Conservation (phyloP, 2,329 filamentous ascomycete genomes). For the Colletotrichum caudatum region DNA sequence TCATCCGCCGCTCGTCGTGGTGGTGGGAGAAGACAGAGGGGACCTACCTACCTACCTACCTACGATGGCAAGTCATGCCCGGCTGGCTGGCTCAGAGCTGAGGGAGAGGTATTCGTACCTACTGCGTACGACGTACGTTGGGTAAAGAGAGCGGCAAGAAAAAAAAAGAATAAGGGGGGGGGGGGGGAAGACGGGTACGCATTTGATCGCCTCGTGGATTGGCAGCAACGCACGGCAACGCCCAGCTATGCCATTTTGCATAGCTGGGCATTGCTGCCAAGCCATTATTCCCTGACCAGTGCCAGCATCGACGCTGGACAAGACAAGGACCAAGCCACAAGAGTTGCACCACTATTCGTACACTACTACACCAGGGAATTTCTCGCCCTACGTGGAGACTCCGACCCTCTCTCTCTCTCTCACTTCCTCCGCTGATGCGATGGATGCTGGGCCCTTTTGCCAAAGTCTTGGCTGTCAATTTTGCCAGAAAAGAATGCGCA, state of each 20-base stretch:
- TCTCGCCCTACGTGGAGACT: constrained; percentile 6
- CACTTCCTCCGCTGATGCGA: neutral
- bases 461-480: constrained; percentile 37
- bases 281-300: neutral
- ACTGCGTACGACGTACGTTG: too few species aligned
- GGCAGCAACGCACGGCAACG: neutral
- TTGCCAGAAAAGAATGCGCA: constrained; percentile 33
- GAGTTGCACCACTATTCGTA: neutral
- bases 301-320: neutral
- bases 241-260: neutral
- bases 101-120: too few species aligned
- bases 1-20: neutral
- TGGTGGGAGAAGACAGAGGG: neutral
- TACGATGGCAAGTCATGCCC: neutral
- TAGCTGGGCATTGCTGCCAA: neutral
- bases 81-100: neutral
- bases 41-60: neutral
- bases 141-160: neutral
- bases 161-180: too few species aligned
- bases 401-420: constrained; percentile 2
- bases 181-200: neutral
- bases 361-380: neutral
- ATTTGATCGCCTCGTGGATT: neutral
- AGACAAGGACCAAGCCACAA: constrained; percentile 1
- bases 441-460: constrained; percentile 1